A percentile compares a stretch with the other conserved stretches of the same genome.
These are phyloP conservation scores for Erodium trifolium DNA, from an alignment of 441 rosid genomes.

Conservation along the genomic window DNA sequence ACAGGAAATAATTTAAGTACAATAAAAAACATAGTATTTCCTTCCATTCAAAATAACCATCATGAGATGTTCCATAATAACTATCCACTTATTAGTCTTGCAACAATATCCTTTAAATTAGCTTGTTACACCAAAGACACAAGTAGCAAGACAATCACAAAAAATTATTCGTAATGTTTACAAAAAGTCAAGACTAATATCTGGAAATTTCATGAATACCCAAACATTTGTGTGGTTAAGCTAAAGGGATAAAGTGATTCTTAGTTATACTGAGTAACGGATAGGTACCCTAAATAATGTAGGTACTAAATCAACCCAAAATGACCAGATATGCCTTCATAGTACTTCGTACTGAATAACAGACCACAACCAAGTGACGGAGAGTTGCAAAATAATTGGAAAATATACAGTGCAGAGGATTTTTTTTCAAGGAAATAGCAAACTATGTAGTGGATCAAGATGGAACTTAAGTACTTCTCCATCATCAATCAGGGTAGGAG, in stretches of 20 bases:
- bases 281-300: background rate
- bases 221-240: background rate
- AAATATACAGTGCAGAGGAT: background rate
- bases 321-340: background rate
- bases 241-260: background rate
- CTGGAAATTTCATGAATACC: background rate
- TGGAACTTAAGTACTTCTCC: background rate
- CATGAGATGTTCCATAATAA: background rate
- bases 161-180: background rate
- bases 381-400: background rate
- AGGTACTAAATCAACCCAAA: background rate
- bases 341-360: background rate
- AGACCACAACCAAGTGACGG: background rate
- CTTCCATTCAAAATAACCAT: background rate
- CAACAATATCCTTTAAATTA: background rate
- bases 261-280: background rate
- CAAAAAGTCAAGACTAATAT: background rate
- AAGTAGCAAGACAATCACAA: background rate
- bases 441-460: background rate
- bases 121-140: background rate
- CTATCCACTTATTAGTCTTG: background rate
- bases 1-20: background rate
- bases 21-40: background rate
- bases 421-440: background rate
- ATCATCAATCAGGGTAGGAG: background rate